These are phyloP conservation scores for Grosmannia huntii DNA, from an alignment of 2,329 filamentous ascomycete genomes.

Conservation along the genomic window DNA sequence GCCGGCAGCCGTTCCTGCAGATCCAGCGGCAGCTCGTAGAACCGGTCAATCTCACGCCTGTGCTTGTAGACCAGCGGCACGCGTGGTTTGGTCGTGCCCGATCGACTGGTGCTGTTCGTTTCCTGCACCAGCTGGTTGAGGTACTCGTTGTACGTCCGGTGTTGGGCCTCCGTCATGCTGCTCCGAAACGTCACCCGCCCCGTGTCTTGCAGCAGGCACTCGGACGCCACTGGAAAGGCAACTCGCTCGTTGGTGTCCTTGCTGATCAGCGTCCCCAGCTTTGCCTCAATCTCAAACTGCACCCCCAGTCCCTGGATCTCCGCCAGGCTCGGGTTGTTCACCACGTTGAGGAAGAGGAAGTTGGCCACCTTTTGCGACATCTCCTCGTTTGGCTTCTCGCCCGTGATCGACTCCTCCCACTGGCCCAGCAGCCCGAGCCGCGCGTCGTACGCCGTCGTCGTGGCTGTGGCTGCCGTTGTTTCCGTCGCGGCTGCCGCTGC, in stretches of 20 bases:
- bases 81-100: constrained; percentile 29
- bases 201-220: constrained; percentile 51
- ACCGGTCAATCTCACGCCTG: constrained; percentile 73
- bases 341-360: constrained; percentile 62
- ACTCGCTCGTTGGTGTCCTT: constrained; percentile 59
- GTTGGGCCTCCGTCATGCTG: constrained; percentile 81
- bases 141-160: constrained; percentile 71
- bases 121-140: constrained; percentile 58
- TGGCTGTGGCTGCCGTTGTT: constrained; percentile 6
- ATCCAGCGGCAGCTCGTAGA: constrained; percentile 58
- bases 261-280: constrained; percentile 72
- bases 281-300: constrained; percentile 86
- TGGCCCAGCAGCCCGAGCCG: constrained; percentile 28
- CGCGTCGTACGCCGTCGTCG: constrained; percentile 4
- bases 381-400: constrained; percentile 59
- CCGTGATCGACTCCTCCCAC: constrained; percentile 58
- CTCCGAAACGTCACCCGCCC: constrained; percentile 60
- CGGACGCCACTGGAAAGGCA: constrained; percentile 52
- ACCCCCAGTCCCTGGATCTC: constrained; percentile 53
- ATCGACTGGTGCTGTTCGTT: constrained; percentile 37
- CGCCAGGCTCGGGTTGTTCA: constrained; percentile 51
- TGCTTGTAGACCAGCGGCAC: constrained; percentile 69
- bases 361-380: constrained; percentile 66
- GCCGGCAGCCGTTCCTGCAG: constrained; percentile 49
- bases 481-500: constrained; percentile 11